Evolutionary conservation across 257 asterid genomes (phyloP).

Genomic region (Jaltomata sinuosa): DNA sequence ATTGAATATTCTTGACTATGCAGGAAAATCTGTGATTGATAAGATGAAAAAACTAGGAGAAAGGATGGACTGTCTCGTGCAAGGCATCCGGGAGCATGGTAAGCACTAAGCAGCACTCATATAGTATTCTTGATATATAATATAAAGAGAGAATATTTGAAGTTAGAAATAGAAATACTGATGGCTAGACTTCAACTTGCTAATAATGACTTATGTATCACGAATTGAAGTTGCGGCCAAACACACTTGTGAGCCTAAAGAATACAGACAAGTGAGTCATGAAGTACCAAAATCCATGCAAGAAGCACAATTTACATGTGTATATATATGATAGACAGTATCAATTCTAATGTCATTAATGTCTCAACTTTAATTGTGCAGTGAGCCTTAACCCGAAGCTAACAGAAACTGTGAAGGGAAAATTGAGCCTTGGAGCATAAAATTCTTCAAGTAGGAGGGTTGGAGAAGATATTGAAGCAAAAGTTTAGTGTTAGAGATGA

Average conservation of each 20-base stretch:
- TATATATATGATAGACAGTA: neutral
- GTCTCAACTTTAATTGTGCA: neutral
- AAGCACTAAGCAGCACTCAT: neutral
- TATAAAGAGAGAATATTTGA: neutral
- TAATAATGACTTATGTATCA: neutral
- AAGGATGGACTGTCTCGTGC: constrained; percentile 26
- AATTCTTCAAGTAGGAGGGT: constrained; percentile 10
- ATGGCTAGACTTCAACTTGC: neutral
- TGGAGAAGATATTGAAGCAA: constrained; percentile 9
- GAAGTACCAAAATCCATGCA: neutral
- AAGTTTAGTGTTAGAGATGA: neutral
- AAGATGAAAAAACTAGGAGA: constrained; percentile 5
- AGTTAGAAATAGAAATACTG: neutral
- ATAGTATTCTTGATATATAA: neutral
- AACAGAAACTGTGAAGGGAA: constrained; percentile 36
- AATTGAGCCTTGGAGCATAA: constrained; percentile 35
- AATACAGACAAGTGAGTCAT: neutral
- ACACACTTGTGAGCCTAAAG: neutral
- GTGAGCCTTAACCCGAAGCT: constrained; percentile 37
- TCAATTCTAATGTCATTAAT: neutral
- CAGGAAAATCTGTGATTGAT: neutral
- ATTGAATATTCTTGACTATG: neutral
- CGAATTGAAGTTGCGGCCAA: neutral
- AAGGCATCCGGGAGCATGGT: constrained; percentile 43
- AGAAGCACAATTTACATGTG: neutral